phyloP scores from a whole-genome alignment of 441 rosid species.

The Jatropha podagrica region DNA sequence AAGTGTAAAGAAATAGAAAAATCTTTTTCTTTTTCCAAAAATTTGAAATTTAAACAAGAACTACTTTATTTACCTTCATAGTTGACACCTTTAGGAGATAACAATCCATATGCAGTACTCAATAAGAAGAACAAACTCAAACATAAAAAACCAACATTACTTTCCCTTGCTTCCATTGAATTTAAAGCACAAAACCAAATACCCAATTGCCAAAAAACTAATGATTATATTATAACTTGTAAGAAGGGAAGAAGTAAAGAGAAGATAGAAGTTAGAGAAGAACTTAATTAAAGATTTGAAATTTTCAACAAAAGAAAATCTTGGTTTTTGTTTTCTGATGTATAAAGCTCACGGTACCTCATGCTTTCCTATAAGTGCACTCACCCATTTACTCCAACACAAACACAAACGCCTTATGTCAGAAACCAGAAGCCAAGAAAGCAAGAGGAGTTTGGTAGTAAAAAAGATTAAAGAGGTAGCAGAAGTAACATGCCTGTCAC shows the following conservation, averaged over 20 bases:
- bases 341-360: slow-evolving; percentile 27
- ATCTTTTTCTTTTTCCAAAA: not conserved
- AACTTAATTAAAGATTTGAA: slow-evolving; percentile 9
- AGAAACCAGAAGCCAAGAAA: slow-evolving; percentile 38
- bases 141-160: slow-evolving; percentile 28
- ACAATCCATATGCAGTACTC: slow-evolving; percentile 56
- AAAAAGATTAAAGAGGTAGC: slow-evolving; percentile 24
- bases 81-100: slow-evolving; percentile 90
- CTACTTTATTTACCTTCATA: slow-evolving; percentile 67
- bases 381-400: slow-evolving; percentile 32
- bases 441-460: slow-evolving; percentile 26
- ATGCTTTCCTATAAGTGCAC: slow-evolving; percentile 32
- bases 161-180: slow-evolving; percentile 44
- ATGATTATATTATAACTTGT: not conserved
- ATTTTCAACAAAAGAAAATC: slow-evolving; percentile 22
- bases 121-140: slow-evolving; percentile 40
- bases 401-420: slow-evolving; percentile 33
- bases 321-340: slow-evolving; percentile 21
- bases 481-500: slow-evolving; percentile 50
- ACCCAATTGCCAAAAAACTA: slow-evolving; percentile 15
- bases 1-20: slow-evolving; percentile 3
- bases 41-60: not conserved
- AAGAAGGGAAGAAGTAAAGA: slow-evolving; percentile 15
- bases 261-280: not conserved
- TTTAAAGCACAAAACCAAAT: slow-evolving; percentile 19